These are phyloP conservation scores for Fusarium hostae DNA, from an alignment of 2,329 filamentous ascomycete genomes.

Conservation along the genomic window DNA sequence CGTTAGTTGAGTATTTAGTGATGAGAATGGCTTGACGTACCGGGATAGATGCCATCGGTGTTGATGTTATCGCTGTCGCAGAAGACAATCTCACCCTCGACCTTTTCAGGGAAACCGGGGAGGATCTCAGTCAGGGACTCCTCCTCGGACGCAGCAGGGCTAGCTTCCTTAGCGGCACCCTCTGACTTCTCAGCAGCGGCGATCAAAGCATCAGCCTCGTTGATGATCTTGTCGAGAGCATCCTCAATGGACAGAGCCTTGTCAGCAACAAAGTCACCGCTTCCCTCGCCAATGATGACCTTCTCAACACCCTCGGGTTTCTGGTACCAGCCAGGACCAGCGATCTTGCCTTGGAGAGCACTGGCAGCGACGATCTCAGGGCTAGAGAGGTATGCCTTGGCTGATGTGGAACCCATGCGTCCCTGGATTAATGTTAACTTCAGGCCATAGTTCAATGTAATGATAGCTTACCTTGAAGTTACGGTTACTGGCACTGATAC, in stretches of 20 bases:
- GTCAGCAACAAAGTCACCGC: conserved; percentile 71
- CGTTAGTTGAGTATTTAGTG: not conserved
- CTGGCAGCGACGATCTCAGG: conserved; percentile 94
- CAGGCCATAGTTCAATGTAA: fast-evolving
- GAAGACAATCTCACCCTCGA: conserved; percentile 89
- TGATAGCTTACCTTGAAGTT: conserved; percentile 16
- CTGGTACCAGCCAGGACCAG: conserved; percentile 82
- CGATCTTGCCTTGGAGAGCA: conserved; percentile 77
- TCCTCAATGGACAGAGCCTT: conserved; percentile 74
- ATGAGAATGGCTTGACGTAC: conserved; percentile 59
- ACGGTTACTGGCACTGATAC: conserved; percentile 71
- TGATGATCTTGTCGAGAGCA: conserved; percentile 76
- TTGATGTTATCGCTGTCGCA: conserved; percentile 65
- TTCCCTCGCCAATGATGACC: conserved; percentile 77
- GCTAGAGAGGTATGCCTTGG: conserved; percentile 86
- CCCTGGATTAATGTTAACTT: conserved; percentile 60
- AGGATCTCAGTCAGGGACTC: conserved; percentile 74
- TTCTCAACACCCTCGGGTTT: conserved; percentile 74
- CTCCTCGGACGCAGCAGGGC: conserved; percentile 33
- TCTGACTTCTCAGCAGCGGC: conserved; percentile 60
- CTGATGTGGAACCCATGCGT: conserved; percentile 75
- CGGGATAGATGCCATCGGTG: conserved; percentile 92
- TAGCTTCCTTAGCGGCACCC: not conserved
- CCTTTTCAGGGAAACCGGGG: conserved; percentile 85
- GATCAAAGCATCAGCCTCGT: conserved; percentile 73